A percentile compares a stretch with the other conserved stretches of the same genome.
Evolutionary conservation across 176 grass and related monocot genomes (phyloP).

Genomic region (Calamus simplicifolius): DNA sequence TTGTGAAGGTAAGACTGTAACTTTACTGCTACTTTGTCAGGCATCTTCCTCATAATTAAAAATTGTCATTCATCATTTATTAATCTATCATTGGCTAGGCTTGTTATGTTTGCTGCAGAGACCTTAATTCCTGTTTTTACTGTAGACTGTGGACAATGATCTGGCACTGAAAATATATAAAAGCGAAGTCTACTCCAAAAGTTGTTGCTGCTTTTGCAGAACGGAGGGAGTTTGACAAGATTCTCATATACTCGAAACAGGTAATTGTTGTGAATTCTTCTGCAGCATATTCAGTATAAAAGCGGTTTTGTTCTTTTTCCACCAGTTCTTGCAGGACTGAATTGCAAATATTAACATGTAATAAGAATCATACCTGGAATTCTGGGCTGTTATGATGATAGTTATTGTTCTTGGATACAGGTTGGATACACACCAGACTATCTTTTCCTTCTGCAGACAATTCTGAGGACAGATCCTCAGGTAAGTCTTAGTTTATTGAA

Average conservation of each 20-base stretch:
- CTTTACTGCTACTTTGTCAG: neutral
- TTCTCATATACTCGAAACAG: constrained; percentile 31
- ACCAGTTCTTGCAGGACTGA: too few species aligned
- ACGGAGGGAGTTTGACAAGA: constrained; percentile 69
- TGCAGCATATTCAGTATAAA: too few species aligned
- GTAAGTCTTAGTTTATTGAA: too few species aligned
- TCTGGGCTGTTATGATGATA: too few species aligned
- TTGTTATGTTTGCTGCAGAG: neutral
- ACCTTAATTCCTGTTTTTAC: constrained; percentile 1
- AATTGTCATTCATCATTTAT: too few species aligned
- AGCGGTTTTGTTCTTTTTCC: too few species aligned
- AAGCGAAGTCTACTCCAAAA: constrained; percentile 97
- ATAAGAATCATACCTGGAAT: too few species aligned
- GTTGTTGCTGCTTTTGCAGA: constrained; percentile 99
- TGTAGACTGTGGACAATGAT: constrained; percentile 98
- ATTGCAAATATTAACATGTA: too few species aligned
- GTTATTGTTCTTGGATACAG: neutral
- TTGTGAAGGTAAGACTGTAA: constrained; percentile 51
- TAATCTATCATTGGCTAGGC: neutral
- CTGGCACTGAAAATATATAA: constrained; percentile 94
- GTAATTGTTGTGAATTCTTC: neutral
- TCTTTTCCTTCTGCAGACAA: constrained; percentile 17
- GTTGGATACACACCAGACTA: constrained; percentile 19
- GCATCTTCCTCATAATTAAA: too few species aligned
- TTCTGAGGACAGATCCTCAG: neutral